These are phyloP conservation scores for Yamadazyma taylorii DNA, from an alignment of 1,139 yeast species.

Conservation along the genomic window DNA sequence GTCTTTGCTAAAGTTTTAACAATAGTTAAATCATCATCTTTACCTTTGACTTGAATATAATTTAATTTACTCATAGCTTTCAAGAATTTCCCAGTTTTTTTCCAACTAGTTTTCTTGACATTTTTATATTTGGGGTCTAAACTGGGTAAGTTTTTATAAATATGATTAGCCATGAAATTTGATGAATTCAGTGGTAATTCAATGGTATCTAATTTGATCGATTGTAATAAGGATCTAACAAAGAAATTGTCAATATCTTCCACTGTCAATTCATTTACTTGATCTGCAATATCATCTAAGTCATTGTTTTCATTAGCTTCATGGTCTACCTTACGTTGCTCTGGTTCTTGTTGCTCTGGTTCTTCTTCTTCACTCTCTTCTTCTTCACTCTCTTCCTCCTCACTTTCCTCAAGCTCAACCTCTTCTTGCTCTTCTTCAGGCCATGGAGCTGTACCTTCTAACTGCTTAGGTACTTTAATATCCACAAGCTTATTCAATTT, in stretches of 20 bases:
- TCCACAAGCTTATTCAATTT: conserved; percentile 46
- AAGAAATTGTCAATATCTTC: conserved; percentile 83
- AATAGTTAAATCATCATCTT: conserved; percentile 68
- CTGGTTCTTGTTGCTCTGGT: conserved; percentile 4
- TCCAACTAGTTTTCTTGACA: conserved; percentile 86
- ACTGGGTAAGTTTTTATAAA: conserved; percentile 70
- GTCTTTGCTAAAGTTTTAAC: conserved; percentile 49
- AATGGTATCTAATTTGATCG: conserved; percentile 58
- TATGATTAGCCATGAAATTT: conserved; percentile 66
- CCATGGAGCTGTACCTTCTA: conserved; percentile 24
- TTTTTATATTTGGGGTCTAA: conserved; percentile 53
- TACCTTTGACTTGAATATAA: conserved; percentile 67
- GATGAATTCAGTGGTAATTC: conserved; percentile 69
- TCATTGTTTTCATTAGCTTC: conserved; percentile 2
- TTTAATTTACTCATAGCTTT: conserved; percentile 81
- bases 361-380: conserved; percentile 14
- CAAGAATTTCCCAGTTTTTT: conserved; percentile 79
- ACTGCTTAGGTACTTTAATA: conserved; percentile 39
- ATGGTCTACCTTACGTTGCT: background rate
- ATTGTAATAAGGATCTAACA: conserved; percentile 64
- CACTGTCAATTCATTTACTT: conserved; percentile 33
- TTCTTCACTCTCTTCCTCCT: conserved; percentile 7
- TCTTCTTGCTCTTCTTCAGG: conserved; percentile 10
- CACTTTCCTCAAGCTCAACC: conserved; percentile 3
- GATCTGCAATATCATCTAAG: conserved; percentile 11